These are phyloP conservation scores for Aspergillus japonicus DNA, from an alignment of 2,329 filamentous ascomycete species.

Conservation along the genomic window DNA sequence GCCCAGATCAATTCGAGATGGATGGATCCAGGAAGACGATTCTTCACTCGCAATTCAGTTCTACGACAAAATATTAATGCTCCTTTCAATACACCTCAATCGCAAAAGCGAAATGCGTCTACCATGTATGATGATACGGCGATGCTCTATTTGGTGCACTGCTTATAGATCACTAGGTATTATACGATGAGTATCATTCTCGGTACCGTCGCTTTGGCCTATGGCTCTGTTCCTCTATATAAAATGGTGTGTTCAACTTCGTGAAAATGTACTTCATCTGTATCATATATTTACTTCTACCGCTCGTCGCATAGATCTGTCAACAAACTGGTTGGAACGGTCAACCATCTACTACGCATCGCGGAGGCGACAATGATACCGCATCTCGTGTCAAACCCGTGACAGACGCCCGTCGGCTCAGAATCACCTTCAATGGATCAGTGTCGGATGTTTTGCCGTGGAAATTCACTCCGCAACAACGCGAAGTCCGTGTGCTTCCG, in stretches of 20 bases:
- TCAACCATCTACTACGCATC: slow-evolving; percentile 79
- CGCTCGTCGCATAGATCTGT: slow-evolving; percentile 41
- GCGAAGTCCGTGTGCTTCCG: slow-evolving; percentile 90
- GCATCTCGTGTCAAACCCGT: slow-evolving; percentile 78
- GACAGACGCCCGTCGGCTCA: slow-evolving; percentile 75
- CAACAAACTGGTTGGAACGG: slow-evolving; percentile 74
- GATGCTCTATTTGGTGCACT: slow-evolving; percentile 3
- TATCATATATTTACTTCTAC: slow-evolving; percentile 1
- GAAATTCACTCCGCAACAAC: slow-evolving; percentile 96
- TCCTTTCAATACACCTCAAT: slow-evolving; percentile 36
- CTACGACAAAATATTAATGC: slow-evolving; percentile 28
- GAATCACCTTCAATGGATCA: slow-evolving; percentile 93
- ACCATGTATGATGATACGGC: slow-evolving; percentile 54
- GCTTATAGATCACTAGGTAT: slow-evolving; percentile 48
- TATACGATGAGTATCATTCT: slow-evolving; percentile 63
- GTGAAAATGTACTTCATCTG: background rate
- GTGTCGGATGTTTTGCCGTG: slow-evolving; percentile 94
- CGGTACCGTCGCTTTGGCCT: slow-evolving; percentile 62
- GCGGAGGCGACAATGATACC: slow-evolving; percentile 65
- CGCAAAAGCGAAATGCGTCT: slow-evolving; percentile 53
- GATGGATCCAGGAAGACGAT: slow-evolving; percentile 27
- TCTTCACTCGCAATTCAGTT: slow-evolving; percentile 35
- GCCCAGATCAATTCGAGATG: slow-evolving; percentile 16
- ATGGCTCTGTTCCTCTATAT: slow-evolving; percentile 66
- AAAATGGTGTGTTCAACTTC: slow-evolving; percentile 56